Evolutionary conservation across 129 eudicot genomes (phyloP).

Genomic region (Arctium lappa): DNA sequence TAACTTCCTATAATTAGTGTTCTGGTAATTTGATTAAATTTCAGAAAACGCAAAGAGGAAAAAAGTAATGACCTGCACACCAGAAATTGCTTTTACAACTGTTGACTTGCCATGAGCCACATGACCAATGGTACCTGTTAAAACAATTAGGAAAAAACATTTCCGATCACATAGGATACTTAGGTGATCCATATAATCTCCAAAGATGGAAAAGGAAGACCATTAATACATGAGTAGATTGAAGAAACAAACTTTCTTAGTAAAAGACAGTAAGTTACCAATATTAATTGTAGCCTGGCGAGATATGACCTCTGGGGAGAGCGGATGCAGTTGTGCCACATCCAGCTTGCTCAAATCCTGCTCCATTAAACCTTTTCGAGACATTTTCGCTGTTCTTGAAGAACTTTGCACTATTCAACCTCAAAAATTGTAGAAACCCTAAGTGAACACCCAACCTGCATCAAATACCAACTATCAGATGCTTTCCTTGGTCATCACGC

Average conservation of each 20-base stretch:
- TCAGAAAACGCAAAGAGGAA: not conserved
- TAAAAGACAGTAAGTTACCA: conserved; percentile 35
- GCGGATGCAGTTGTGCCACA: conserved; percentile 73
- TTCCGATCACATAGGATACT: not conserved
- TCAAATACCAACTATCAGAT: not conserved
- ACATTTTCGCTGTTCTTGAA: conserved; percentile 31
- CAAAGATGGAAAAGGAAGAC: not conserved
- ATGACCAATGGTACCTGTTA: conserved; percentile 89
- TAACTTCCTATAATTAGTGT: not conserved
- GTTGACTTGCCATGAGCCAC: conserved; percentile 99
- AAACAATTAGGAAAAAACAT: not conserved
- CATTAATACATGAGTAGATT: not conserved
- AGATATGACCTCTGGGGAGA: conserved; percentile 92
- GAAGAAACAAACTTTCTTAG: not conserved
- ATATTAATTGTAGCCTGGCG: conserved; percentile 95
- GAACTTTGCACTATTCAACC: not conserved
- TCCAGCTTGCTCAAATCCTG: conserved; percentile 40
- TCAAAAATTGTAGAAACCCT: conserved; percentile 20
- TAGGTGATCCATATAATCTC: not conserved
- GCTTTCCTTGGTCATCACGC: not conserved
- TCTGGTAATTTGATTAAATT: not conserved
- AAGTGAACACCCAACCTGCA: conserved; percentile 16
- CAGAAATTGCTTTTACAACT: conserved; percentile 95
- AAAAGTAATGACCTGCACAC: conserved; percentile 67
- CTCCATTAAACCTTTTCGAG: conserved; percentile 21